Evolutionary conservation across 2,329 filamentous ascomycete species (phyloP), one percentile per base, ranked within the genome.

Genomic region (Tolypocladium ovalisporum): DNA sequence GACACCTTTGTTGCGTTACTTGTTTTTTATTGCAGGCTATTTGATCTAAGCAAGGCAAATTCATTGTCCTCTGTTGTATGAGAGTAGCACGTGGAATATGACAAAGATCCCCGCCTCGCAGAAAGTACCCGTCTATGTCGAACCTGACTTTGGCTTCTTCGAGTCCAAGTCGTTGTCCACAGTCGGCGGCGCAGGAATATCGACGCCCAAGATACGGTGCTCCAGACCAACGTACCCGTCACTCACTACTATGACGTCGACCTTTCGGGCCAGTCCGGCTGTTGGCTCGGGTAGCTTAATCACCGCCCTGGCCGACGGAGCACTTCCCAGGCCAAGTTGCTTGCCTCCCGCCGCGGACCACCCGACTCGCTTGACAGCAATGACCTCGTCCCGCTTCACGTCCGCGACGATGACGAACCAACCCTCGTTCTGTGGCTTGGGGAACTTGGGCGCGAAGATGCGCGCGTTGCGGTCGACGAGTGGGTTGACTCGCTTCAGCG

Each of bases 341-440:
- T 64, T 66, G 39, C 60, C 65, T 24, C 56, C 62, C 35, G 57
- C 58, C 39, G 68, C 58, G 56, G 64, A 68, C 92, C 94, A 97
- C 1, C 85, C 86, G 0, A 94, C 82, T 35, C 94, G 79, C 79
- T 96, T 97, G 61, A 99, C 77, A 3, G 88, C 93, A 4, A 96
- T 72, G 42, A 97, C 79, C 63, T 97, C 90, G 59, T 93, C 90
- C 8, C 74, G 80, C 0, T 75, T 76, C 2, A 81, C 66, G 64
- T 88, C 84, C 8, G 85, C 86, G 0, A 96, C 80, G 27, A 97
- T 68, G 17, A 94, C 83, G 71, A 99, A 97, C 82, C 87, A 97
- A 0, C 92, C 92, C 67, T 99, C 94, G 0, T 85, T 94, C 72
- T 99, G 94, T 19, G 91, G 85, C 73, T 99, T 99, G 1, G 93